Evolutionary conservation across 2,329 filamentous ascomycete genomes (phyloP), one percentile per base, ranked within the genome.

Genomic region (Aspergillus brasiliensis): DNA sequence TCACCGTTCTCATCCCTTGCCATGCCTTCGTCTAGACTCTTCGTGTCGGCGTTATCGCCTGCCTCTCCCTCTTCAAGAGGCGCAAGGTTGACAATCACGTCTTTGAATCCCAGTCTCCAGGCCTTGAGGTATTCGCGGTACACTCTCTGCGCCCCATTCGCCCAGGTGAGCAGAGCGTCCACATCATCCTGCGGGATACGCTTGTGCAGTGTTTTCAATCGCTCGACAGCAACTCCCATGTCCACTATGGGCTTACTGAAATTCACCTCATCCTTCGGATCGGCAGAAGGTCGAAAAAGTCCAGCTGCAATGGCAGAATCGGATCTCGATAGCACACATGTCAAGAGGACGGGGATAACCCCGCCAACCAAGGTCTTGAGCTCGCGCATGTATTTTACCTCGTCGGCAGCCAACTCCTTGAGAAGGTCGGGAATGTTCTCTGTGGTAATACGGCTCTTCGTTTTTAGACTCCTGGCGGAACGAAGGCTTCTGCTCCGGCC

Each of bases 61-160:
- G 71, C 73, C 13, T 91, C 81, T 66, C 89, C 88, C 21, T 90
- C 88, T 57, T 88, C 80, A 4, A 87, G 85, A 7, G 92, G 91
- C 1, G 92, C 92, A 34, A 98, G 86, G 72, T 97, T 98, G 68
- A 99, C 91, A 52, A 98, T 88, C 19, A 99, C 87, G 72, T 96
- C 93, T 70, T 97, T 91, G 75, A 98, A 99, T 0, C 95, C 95
- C 51, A 98, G 83, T 28, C 92, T 86, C 95, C 95, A 99, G 7
- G 90, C 88, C 70, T 87, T 87, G 31, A 98, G 83, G 73, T 98
- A 99, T 70, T 91, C 88, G 62, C 87, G 83, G 73, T 99, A 99
- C 8, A 94, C 84, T 57, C 88, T 87, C 48, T 91, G 86, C 0
- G 91, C 88, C 19, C 85, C 86, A 58, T 92, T 86, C 2, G 93